Evolutionary conservation across 805 yeast genomes (phyloP), one percentile per base, ranked within the genome.

Genomic region (Candida argentea): DNA sequence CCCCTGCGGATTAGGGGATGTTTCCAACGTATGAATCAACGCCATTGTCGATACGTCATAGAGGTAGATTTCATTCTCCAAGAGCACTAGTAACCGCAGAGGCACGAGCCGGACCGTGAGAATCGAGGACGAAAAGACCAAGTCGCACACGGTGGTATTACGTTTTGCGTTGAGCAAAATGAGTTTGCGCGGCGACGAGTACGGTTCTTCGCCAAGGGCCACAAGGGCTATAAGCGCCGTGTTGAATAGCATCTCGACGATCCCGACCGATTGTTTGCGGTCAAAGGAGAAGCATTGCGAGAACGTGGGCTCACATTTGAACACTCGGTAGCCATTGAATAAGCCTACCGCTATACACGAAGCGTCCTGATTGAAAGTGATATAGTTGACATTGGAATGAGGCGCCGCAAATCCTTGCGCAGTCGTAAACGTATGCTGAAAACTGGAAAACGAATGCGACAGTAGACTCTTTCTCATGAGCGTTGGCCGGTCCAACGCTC

Each of bases 231-330:
- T 70, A 21, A 89, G 62, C 5, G 94, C 80, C 0, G 97, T 85
- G 24, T 86, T 68, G 46, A 86, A 89, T 15, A 89, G 68, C 96
- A 91, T 87, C 48, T 86, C 95, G 7, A 85, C 76, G 2, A 82
- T 67, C 2, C 78, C 77, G 8, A 76, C 69, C 1, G 82, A 70
- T 26, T 76, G 77, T 29, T 52, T 51, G 29, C 46, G 48, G 20
- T 46, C 43, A 24, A 45, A 43, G 32, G 51, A 57, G 32, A 42
- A 57, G 35, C 62, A 53, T 26, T 52, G 50, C 20, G 87, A 87
- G 51, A 83, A 80, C 14, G 25, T 27, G 10, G 94, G 94, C 38
- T 81, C 86, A 52, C 95, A 86, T 46, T 83, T 83, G 63, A 70
- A 89, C 26, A 89, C 81, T 41, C 70, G 70, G 49, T 82, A 76